Evolutionary conservation across 2,329 filamentous ascomycete genomes (phyloP).

Genomic region (Keithomyces neogunnii): DNA sequence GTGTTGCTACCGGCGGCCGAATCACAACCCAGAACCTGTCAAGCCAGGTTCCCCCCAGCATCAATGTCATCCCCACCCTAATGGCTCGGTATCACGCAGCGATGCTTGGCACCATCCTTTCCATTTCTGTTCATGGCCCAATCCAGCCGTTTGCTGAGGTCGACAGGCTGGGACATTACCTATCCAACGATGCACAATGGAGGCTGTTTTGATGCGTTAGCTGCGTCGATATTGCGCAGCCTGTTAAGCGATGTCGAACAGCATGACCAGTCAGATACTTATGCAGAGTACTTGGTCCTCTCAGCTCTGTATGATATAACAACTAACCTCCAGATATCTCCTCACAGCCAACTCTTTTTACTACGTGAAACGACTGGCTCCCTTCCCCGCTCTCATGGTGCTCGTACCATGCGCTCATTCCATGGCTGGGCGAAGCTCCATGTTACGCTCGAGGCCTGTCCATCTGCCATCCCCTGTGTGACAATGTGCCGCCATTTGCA

Average conservation of each 20-base stretch:
- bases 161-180: too few relatives aligned
- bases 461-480: slow-evolving; percentile 15
- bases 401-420: background rate
- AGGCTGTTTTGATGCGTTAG: too few relatives aligned
- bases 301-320: too few relatives aligned
- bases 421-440: background rate
- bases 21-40: slow-evolving; percentile 9
- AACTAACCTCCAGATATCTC: too few relatives aligned
- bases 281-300: too few relatives aligned
- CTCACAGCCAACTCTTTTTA: too few relatives aligned
- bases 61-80: background rate
- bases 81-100: too few relatives aligned
- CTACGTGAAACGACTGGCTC: background rate
- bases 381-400: background rate
- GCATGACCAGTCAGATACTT: too few relatives aligned
- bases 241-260: too few relatives aligned
- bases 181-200: too few relatives aligned
- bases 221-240: too few relatives aligned
- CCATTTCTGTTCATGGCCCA: slow-evolving; percentile 2
- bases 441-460: slow-evolving; percentile 10
- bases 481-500: slow-evolving; percentile 15
- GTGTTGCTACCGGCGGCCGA: slow-evolving; percentile 5
- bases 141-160: background rate
- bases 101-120: background rate
- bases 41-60: background rate